phyloP scores from a whole-genome alignment of 2,329 filamentous ascomycete genomes.

The Shiraia bambusicola region DNA sequence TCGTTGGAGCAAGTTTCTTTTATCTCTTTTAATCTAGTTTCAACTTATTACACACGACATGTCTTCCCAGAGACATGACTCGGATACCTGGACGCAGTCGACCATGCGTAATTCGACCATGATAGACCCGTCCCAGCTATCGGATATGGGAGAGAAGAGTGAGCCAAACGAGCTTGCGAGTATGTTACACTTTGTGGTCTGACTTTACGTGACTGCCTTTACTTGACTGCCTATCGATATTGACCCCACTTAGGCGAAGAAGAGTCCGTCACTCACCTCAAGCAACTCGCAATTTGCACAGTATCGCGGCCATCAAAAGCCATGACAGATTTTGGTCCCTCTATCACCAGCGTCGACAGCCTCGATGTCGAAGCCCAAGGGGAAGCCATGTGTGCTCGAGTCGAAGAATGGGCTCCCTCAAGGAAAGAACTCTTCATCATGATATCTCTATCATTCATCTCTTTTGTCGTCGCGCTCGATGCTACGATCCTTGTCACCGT shows the following conservation, averaged over 20 bases:
- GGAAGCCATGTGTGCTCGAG: background rate
- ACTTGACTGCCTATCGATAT: too few relatives aligned
- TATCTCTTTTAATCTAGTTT: too few relatives aligned
- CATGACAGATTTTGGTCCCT: slow-evolving; percentile 1
- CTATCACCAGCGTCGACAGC: background rate
- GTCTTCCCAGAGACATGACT: background rate
- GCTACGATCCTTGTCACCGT: slow-evolving; percentile 33
- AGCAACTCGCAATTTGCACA: background rate
- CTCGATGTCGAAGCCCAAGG: slow-evolving; percentile 16
- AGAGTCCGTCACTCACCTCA: background rate
- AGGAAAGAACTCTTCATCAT: slow-evolving; percentile 29
- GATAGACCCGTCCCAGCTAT: background rate
- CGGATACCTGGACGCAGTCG: background rate
- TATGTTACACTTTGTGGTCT: too few relatives aligned
- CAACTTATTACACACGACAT: too few relatives aligned
- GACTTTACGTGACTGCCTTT: too few relatives aligned
- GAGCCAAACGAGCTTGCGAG: too few relatives aligned
- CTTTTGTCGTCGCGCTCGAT: slow-evolving; percentile 35
- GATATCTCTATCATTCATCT: slow-evolving; percentile 30
- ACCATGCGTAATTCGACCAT: background rate
- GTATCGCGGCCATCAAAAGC: slow-evolving; percentile 3
- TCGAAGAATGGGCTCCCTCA: slow-evolving; percentile 13
- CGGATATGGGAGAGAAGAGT: too few relatives aligned
- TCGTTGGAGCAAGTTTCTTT: too few relatives aligned
- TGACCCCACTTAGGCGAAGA: too few relatives aligned